Percentiles rank a stretch among this genome's conserved stretches.
These are phyloP conservation scores for Cercophora scortea DNA, from an alignment of 495 filamentous ascomycete genomes.

Conservation along the genomic window DNA sequence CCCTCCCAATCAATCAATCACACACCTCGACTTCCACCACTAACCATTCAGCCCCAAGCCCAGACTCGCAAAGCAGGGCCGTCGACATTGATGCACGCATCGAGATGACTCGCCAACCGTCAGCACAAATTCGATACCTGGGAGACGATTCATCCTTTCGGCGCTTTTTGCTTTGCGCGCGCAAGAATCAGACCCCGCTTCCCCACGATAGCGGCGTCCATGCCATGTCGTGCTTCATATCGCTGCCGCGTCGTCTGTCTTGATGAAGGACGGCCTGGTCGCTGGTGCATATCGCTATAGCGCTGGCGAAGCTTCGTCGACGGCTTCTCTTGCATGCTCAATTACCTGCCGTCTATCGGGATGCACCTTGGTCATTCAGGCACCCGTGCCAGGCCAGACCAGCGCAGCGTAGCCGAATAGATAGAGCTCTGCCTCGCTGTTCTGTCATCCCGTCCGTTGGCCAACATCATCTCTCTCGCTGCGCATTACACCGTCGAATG, in stretches of 20 bases:
- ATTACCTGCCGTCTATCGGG: background rate
- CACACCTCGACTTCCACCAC: no score
- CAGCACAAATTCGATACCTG: background rate
- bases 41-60: background rate
- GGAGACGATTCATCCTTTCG: conserved; percentile 9
- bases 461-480: no score
- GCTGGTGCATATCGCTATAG: background rate
- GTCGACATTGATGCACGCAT: background rate
- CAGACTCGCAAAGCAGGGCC: background rate
- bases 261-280: no score
- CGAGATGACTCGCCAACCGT: no score
- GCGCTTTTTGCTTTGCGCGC: conserved; percentile 5
- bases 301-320: conserved; percentile 10
- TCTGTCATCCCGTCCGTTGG: no score
- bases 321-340: conserved; percentile 14
- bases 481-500: no score
- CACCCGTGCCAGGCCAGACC: background rate
- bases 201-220: background rate
- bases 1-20: no score
- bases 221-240: background rate
- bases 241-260: background rate
- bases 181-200: conserved; percentile 4
- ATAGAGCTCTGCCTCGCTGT: no score
- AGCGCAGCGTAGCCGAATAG: no score
- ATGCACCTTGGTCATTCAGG: background rate